Evolutionary conservation across 495 filamentous ascomycete species (phyloP).

Genomic region (Aspergillus ostianus): DNA sequence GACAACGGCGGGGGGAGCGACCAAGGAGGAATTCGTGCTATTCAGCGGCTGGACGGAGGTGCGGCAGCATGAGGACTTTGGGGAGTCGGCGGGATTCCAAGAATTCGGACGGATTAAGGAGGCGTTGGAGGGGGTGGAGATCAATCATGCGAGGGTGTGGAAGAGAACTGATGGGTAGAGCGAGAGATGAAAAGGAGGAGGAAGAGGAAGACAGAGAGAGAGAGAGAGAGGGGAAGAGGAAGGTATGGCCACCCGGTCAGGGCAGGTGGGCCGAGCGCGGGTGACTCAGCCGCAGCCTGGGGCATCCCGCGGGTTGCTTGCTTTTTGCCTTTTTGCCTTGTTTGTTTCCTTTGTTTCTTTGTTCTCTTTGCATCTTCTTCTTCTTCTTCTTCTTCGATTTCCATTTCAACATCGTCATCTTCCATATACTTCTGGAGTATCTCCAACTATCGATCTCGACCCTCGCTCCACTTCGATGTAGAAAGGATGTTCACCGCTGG

Average conservation of each 20-base stretch:
- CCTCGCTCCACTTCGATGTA: not conserved
- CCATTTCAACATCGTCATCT: not conserved
- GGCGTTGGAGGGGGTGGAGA: conserved; percentile 35
- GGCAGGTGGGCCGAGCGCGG: no score
- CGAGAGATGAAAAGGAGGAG: no score
- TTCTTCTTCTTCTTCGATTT: not conserved
- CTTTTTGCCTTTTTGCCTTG: not conserved
- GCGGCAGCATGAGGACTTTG: conserved; percentile 45
- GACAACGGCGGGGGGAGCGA: conserved; percentile 6
- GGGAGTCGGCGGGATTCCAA: conserved; percentile 31
- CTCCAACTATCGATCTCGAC: no score
- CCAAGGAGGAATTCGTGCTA: conserved; percentile 49
- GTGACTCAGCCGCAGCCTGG: not conserved
- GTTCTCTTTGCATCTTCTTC: no score
- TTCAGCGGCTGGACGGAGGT: conserved; percentile 50
- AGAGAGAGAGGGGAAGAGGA: not conserved
- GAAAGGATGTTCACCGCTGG: not conserved
- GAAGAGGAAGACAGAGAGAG: not conserved
- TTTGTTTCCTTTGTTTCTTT: not conserved
- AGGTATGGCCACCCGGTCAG: no score
- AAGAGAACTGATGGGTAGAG: not conserved
- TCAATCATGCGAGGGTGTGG: conserved; percentile 35
- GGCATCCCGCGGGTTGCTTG: not conserved
- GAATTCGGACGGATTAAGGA: conserved; percentile 35
- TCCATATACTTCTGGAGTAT: no score